Percentiles rank a stretch among this genome's conserved stretches.
Conservation (phyloP, 2,329 filamentous ascomycete genomes). For the Sordariomycetes sp. region DNA sequence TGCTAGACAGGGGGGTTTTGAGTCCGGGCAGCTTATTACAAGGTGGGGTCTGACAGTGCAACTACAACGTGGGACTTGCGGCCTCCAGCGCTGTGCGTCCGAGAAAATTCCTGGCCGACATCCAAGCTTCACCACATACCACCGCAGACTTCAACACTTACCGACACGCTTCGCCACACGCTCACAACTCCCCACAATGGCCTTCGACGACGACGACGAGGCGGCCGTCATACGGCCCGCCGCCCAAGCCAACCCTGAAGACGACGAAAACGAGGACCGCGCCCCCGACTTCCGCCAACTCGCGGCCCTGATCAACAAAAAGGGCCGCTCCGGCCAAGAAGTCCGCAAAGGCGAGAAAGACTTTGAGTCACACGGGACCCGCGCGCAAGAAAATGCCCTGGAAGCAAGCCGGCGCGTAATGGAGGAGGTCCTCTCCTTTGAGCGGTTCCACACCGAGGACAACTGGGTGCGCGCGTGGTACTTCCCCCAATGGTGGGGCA, state of each 20-base stretch:
- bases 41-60: neutral
- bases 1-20: too few relatives aligned
- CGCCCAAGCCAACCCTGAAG: slow-evolving; percentile 10
- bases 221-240: slow-evolving; percentile 13
- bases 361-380: slow-evolving; percentile 86
- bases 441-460: slow-evolving; percentile 58
- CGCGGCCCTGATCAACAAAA: slow-evolving; percentile 35
- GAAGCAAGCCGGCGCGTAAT: slow-evolving; percentile 75
- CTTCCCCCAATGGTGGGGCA: slow-evolving; percentile 46
- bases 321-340: slow-evolving; percentile 41
- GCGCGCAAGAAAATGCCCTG: slow-evolving; percentile 63
- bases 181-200: slow-evolving; percentile 13
- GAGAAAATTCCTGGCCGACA: neutral
- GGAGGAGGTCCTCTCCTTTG: slow-evolving; percentile 72
- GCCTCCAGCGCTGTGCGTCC: neutral
- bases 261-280: slow-evolving; percentile 56
- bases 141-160: neutral
- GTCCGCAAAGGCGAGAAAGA: slow-evolving; percentile 94
- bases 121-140: neutral
- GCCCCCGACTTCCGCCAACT: slow-evolving; percentile 78
- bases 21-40: neutral
- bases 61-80: neutral
- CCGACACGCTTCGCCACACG: neutral
- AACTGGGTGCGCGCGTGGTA: slow-evolving; percentile 59
- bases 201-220: slow-evolving; percentile 32